These are phyloP conservation scores for Cladorrhinum sp. DNA, from an alignment of 2,329 filamentous ascomycete species.

Conservation along the genomic window DNA sequence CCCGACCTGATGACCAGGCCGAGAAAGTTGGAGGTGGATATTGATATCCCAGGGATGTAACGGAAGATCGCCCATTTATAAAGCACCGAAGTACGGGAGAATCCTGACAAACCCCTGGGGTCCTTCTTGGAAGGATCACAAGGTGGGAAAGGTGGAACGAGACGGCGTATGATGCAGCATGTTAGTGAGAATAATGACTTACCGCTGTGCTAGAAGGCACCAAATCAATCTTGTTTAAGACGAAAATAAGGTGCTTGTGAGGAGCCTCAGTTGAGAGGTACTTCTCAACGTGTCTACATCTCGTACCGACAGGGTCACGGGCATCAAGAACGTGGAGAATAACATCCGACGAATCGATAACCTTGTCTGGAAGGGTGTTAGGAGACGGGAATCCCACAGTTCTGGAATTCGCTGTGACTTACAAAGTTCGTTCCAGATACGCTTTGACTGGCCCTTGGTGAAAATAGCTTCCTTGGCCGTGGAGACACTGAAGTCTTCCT, in stretches of 20 bases:
- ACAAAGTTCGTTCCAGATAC: conserved; percentile 92
- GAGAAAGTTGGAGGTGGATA: conserved; percentile 62
- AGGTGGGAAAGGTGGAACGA: conserved; percentile 16
- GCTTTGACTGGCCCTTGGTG: conserved; percentile 88
- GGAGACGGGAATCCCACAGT: neutral
- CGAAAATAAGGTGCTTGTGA: conserved; percentile 91
- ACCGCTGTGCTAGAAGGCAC: conserved; percentile 91
- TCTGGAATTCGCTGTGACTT: conserved; percentile 20
- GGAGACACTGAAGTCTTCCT: conserved; percentile 46
- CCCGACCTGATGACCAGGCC: conserved; percentile 56
- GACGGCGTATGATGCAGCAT: conserved; percentile 3
- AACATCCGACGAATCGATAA: conserved; percentile 93
- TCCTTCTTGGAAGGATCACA: conserved; percentile 8
- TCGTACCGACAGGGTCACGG: conserved; percentile 82
- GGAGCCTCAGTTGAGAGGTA: conserved; percentile 90
- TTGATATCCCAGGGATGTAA: conserved; percentile 99
- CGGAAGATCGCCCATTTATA: conserved; percentile 76
- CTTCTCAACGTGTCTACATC: conserved; percentile 83
- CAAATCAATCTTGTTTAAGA: conserved; percentile 88
- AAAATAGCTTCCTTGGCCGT: conserved; percentile 83
- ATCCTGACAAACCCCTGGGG: conserved; percentile 78
- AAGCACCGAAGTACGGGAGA: conserved; percentile 55
- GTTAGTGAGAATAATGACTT: too few relatives aligned
- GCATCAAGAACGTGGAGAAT: conserved; percentile 93
- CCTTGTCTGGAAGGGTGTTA: conserved; percentile 59